phyloP scores from a whole-genome alignment of 148 eudicot genomes.

The Vaccinium myrtillus region DNA sequence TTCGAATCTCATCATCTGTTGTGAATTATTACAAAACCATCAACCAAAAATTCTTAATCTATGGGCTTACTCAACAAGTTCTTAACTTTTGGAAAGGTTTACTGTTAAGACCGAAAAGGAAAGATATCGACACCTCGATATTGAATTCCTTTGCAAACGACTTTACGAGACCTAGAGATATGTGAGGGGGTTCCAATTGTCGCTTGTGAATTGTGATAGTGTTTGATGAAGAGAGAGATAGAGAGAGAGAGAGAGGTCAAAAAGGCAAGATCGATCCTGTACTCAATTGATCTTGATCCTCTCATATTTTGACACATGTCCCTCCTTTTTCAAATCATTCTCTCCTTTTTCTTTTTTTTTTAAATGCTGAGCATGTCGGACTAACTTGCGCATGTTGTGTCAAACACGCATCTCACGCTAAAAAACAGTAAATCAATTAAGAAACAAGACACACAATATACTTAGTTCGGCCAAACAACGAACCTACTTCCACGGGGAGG shows the following conservation, averaged over 20 bases:
- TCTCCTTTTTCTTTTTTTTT: no score
- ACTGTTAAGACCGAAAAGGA: no score
- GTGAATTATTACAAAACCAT: neutral
- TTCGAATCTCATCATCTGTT: neutral
- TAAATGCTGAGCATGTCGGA: no score
- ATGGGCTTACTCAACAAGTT: neutral
- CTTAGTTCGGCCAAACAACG: no score
- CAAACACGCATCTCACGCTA: no score
- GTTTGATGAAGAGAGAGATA: neutral
- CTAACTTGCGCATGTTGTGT: no score
- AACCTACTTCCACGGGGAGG: no score
- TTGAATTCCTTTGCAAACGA: neutral
- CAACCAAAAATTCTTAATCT: neutral
- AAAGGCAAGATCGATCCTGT: constrained; percentile 33
- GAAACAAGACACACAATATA: no score
- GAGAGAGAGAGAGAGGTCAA: constrained; percentile 3
- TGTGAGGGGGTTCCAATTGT: neutral
- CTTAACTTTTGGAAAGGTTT: no score
- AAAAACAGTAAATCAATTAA: no score
- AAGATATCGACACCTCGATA: neutral
- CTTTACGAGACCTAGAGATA: neutral
- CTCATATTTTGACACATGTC: constrained; percentile 27
- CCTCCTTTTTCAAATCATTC: constrained; percentile 3
- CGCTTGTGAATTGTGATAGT: neutral
- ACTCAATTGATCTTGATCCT: neutral